Percentiles rank a stretch among this genome's conserved stretches.
phyloP scores from a whole-genome alignment of 148 eudicot species.

The Vaccinium vitisidaea region DNA sequence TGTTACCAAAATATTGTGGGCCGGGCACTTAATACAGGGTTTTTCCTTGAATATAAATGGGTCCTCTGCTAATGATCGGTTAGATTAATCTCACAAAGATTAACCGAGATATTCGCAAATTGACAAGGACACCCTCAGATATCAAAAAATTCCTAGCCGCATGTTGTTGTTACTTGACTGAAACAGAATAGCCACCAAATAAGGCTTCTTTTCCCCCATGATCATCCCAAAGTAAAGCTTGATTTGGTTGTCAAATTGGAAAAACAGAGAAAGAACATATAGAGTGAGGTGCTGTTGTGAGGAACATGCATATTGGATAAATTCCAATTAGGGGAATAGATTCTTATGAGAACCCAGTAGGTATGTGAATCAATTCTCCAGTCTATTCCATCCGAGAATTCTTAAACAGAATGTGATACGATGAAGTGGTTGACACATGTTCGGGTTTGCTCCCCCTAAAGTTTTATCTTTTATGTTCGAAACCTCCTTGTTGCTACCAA shows the following conservation, averaged over 20 bases:
- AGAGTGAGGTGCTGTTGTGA: not conserved
- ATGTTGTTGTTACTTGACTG: not conserved
- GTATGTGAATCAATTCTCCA: not conserved
- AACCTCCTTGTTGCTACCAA: not conserved
- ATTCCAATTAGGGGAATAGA: not conserved
- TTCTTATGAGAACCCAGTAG: not conserved
- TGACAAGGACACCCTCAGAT: no score
- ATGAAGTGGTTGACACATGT: not conserved
- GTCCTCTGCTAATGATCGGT: no score
- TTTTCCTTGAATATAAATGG: no score
- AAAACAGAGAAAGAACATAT: not conserved
- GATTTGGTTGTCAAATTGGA: not conserved
- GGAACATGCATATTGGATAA: not conserved
- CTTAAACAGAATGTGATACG: no score
- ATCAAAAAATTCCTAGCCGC: not conserved
- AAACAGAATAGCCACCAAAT: not conserved
- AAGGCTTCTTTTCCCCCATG: slow-evolving; percentile 1
- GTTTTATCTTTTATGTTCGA: no score
- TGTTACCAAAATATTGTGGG: not conserved
- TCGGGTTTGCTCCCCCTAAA: not conserved
- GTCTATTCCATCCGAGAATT: not conserved
- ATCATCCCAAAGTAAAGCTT: not conserved
- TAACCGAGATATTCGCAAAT: no score
- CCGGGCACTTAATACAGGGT: no score
- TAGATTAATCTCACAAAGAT: no score